Evolutionary conservation across 2,329 filamentous ascomycete species (phyloP).

Genomic region (Penicillium sp.): DNA sequence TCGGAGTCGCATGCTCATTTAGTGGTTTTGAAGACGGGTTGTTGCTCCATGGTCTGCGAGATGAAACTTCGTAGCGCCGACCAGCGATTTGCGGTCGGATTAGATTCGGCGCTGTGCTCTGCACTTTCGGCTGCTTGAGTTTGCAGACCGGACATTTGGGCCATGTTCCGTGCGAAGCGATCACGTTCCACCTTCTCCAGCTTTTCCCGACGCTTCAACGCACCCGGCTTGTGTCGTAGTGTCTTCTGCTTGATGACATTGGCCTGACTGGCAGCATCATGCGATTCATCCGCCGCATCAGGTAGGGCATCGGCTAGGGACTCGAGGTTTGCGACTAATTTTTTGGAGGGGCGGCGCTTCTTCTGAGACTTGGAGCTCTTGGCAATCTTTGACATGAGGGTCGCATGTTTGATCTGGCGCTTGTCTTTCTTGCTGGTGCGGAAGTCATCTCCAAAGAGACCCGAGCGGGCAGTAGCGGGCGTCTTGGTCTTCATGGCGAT

Average conservation of each 20-base stretch:
- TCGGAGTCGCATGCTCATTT: slow-evolving; percentile 21
- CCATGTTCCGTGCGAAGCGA: slow-evolving; percentile 80
- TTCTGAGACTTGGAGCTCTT: slow-evolving; percentile 62
- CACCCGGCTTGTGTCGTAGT: slow-evolving; percentile 71
- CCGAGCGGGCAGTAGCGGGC: slow-evolving; percentile 4
- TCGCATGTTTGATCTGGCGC: slow-evolving; percentile 74
- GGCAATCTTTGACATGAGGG: slow-evolving; percentile 73
- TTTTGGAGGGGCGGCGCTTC: slow-evolving; percentile 68
- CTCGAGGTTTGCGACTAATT: slow-evolving; percentile 72
- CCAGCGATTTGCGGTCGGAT: slow-evolving; percentile 63
- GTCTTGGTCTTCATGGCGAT: slow-evolving; percentile 4
- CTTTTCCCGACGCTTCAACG: slow-evolving; percentile 77
- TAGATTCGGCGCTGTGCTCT: slow-evolving; percentile 16
- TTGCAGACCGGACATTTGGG: slow-evolving; percentile 58
- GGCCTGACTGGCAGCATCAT: slow-evolving; percentile 50
- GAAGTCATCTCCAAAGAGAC: slow-evolving; percentile 49
- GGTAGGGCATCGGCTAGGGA: slow-evolving; percentile 79
- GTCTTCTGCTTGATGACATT: slow-evolving; percentile 74
- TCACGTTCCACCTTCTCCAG: slow-evolving; percentile 78
- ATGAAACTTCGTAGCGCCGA: slow-evolving; percentile 81
- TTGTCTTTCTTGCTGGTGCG: slow-evolving; percentile 78
- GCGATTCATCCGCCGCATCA: slow-evolving; percentile 52
- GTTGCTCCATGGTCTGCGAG: slow-evolving; percentile 83
- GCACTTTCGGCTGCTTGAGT: slow-evolving; percentile 26
- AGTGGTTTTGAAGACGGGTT: slow-evolving; percentile 64